Percentiles rank a stretch among this genome's conserved stretches.
phyloP scores from a whole-genome alignment of 495 filamentous ascomycete species.

The Daldinia grandis region DNA sequence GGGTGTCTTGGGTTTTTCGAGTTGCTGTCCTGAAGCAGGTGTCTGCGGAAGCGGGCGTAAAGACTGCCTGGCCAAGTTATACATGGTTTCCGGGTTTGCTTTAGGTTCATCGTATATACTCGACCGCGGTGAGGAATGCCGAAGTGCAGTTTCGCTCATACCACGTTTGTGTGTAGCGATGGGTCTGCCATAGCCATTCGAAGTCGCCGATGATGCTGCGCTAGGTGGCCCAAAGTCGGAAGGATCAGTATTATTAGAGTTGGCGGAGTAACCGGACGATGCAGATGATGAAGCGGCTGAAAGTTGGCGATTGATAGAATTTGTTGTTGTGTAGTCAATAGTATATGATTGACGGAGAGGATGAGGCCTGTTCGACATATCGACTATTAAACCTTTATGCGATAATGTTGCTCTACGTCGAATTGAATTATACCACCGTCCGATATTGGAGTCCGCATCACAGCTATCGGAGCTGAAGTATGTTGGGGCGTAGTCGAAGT shows the following conservation, averaged over 20 bases:
- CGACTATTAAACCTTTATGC: conserved; percentile 41
- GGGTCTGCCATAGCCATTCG: conserved; percentile 62
- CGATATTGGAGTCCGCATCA: conserved; percentile 45
- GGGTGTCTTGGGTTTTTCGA: conserved; percentile 36
- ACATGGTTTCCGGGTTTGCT: conserved; percentile 63
- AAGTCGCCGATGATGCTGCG: conserved; percentile 78
- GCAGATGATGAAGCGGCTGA: conserved; percentile 78
- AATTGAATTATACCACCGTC: conserved; percentile 33
- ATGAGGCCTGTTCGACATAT: conserved; percentile 63
- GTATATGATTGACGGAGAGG: conserved; percentile 72
- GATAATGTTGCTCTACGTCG: conserved; percentile 38
- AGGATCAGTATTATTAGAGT: conserved; percentile 60
- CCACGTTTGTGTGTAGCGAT: conserved; percentile 74
- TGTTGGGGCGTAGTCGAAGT: not conserved
- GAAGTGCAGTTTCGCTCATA: conserved; percentile 69
- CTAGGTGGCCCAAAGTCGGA: conserved; percentile 76
- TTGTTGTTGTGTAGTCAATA: conserved; percentile 59
- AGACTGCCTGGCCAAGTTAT: conserved; percentile 77
- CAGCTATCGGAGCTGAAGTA: conserved; percentile 39
- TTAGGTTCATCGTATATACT: conserved; percentile 52
- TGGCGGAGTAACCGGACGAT: conserved; percentile 79
- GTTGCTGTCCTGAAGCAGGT: conserved; percentile 60
- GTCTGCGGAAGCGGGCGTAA: conserved; percentile 78
- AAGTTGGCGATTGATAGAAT: conserved; percentile 70
- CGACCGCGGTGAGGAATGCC: conserved; percentile 31